Percentiles rank a stretch among this genome's conserved stretches.
Evolutionary conservation across 1,284 basidiomycete genomes (phyloP).

Genomic region (Peniophora sp.): DNA sequence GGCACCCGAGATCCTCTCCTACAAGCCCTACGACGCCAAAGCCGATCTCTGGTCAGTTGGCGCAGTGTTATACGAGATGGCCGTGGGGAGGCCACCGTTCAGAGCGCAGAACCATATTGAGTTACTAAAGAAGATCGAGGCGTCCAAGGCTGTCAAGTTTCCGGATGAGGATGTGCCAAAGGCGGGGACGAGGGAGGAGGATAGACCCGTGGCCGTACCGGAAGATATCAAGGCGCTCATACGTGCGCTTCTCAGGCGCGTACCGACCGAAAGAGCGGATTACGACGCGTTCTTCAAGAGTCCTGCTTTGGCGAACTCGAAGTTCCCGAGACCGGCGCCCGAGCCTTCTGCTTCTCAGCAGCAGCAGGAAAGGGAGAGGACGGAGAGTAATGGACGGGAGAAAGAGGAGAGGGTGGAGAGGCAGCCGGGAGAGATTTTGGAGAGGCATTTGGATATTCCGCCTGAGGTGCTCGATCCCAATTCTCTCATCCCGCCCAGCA

Average conservation of each 20-base stretch:
- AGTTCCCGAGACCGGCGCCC: slow-evolving; percentile 45
- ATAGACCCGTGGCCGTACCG: slow-evolving; percentile 55
- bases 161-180: slow-evolving; percentile 73
- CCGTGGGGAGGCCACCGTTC: slow-evolving; percentile 89
- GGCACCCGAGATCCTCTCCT: slow-evolving; percentile 96
- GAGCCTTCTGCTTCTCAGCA: slow-evolving; percentile 19
- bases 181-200: slow-evolving; percentile 36
- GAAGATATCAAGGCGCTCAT: slow-evolving; percentile 87
- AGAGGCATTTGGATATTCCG: slow-evolving; percentile 60
- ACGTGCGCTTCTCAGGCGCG: slow-evolving; percentile 73
- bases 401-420: slow-evolving; percentile 7
- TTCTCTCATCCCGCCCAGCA: slow-evolving; percentile 71
- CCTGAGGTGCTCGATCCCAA: slow-evolving; percentile 71
- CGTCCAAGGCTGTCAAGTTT: slow-evolving; percentile 80
- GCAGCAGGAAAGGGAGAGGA: slow-evolving; percentile 11
- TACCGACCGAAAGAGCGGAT: slow-evolving; percentile 78
- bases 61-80: slow-evolving; percentile 95
- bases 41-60: slow-evolving; percentile 98
- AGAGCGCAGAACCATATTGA: slow-evolving; percentile 96
- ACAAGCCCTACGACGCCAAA: slow-evolving; percentile 97
- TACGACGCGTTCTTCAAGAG: slow-evolving; percentile 92
- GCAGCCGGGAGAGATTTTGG: slow-evolving; percentile 33
- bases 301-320: slow-evolving; percentile 74
- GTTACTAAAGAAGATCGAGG: slow-evolving; percentile 89
- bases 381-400: slow-evolving; percentile 7